Base-by-base conservation (phyloP, 2,329 filamentous ascomycete genomes). In the Teratosphaeria viscida region DNA sequence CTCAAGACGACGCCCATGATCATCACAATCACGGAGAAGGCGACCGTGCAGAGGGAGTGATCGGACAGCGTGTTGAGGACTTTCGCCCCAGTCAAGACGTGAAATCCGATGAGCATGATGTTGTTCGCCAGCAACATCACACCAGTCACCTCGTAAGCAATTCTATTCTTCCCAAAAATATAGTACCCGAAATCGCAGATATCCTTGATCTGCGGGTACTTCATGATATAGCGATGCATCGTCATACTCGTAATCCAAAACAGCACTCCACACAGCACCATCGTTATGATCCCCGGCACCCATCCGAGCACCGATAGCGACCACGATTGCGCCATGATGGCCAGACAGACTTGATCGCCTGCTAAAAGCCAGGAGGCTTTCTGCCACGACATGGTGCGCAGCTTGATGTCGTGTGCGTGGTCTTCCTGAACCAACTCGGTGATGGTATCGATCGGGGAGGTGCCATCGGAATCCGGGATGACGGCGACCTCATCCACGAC, bases 351-450 rank as follows among this genome's bases (percentile, higher is more conserved):
- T 66, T 80, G 78, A 54, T 80, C 78, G 39, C 78, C 78, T 11
- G 68, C 70, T 5, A 80, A 74, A 39, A 80, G 66, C 72, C 76
- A 79, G 7, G 78, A 77, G 1, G 77, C 77, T 65, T 79, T 79
- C 62, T 80, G 77, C 78, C 79, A 81, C 35, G 77, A 75, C 78
- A 80, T 80, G 0, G 77, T 80, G n/a, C 78, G 74, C 12, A 81
- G 75, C 64, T 79, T 75, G 70, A 81, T 81, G 3, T 80, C 79
- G 72, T 79, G 77, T 54, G 68, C 62, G 62, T 78, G 76, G 63
- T 78, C 77, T 73, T 68, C 65, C 4, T 54, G 26, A 26, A 68
- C 63, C 11, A 69, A 65, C 14, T 62, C 67, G 14, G 59, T 63
- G 63, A 69, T 66, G 47, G 61, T 62, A 60, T 64, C 61, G 37